Base-by-base conservation (phyloP, 208 protist species). In the Acanthamoeba lenticulata region DNA sequence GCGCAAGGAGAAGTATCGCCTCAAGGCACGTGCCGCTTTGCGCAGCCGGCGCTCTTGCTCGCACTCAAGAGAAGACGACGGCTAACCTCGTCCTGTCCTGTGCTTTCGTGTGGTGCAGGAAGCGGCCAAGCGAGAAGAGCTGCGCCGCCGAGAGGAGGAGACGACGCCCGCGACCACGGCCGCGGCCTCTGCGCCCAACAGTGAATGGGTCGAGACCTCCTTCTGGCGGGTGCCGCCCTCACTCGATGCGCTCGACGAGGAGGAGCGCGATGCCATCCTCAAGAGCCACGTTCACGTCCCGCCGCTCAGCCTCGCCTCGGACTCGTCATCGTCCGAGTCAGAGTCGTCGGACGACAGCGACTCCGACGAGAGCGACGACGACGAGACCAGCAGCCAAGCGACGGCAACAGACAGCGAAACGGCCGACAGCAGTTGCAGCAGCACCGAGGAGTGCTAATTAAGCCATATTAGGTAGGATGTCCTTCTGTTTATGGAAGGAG, bases 221-320 rank as follows among this genome's bases (percentile, higher is more conserved):
- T 79, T 79, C 36, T 79, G 69, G 69, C 32, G 40, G 24, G 69
- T 79, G 69, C 69, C 69, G 38, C 69, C 69, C 19, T 79, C 69
- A 32, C 69, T 79, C 69, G 69, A 79, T 32, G 69, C 13, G 7
- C 69, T 79, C 24, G 69, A 79, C 40, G 69, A 79, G 40, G 69
- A 79, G 15, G 69, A 79, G 29, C 32, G 32, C 38, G 69, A 79
- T 21, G 36, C 69, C 24, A 4, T 79, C 38, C 40, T 45, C 24
- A 79, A 47, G 34, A 9, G 19, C 69, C 40, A 79, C 34, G 69
- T 79, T 36, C 69, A 79, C 69, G 69, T 79, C 17, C 69, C 69
- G 32, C 69, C 69, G 15, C 69, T 79, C 27, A 79, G 40, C 69
- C 38, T 79, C 24, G 34, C 69, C 69, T n/a, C n/a, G n/a, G n/a